Evolutionary conservation across 1,284 basidiomycete genomes (phyloP).

Genomic region (Coriolopsis trogii): DNA sequence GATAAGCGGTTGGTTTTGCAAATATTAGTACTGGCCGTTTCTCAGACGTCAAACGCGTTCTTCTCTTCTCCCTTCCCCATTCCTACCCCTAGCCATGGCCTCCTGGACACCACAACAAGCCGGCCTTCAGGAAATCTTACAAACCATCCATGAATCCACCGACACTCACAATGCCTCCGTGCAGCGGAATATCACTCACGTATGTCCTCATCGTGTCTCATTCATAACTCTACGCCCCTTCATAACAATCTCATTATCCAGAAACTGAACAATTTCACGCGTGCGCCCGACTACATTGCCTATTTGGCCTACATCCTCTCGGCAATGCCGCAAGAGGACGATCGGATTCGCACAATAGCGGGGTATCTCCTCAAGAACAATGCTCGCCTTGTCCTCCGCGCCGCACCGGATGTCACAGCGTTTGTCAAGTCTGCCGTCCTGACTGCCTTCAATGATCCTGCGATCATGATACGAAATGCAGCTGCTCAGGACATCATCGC

Average conservation of each 20-base stretch:
- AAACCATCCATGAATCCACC: constrained; percentile 85
- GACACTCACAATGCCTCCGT: constrained; percentile 66
- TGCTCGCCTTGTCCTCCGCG: constrained; percentile 69
- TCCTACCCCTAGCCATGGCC: constrained; percentile 45
- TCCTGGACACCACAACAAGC: constrained; percentile 77
- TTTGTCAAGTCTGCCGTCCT: constrained; percentile 88
- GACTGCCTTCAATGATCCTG: constrained; percentile 77
- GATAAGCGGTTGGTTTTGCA: constrained; percentile 10
- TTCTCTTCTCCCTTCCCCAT: constrained; percentile 32
- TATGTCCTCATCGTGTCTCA: constrained; percentile 39
- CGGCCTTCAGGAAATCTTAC: constrained; percentile 82
- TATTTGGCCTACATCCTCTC: constrained; percentile 96
- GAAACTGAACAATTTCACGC: constrained; percentile 90
- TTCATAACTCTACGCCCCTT: constrained; percentile 15
- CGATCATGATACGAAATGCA: constrained; percentile 88
- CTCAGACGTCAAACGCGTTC: constrained; percentile 11
- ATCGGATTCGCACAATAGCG: constrained; percentile 92
- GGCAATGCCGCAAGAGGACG: constrained; percentile 80
- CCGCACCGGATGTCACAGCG: constrained; percentile 66
- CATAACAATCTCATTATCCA: constrained; percentile 37
- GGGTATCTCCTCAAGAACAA: constrained; percentile 98
- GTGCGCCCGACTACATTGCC: constrained; percentile 91
- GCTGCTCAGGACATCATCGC: constrained; percentile 90
- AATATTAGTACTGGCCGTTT: constrained; percentile 17
- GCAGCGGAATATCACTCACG: constrained; percentile 78